Percentiles rank a stretch among this genome's conserved stretches.
Evolutionary conservation across 768 basidiomycete species (phyloP).

Genomic region (Leccinum truebloodii): DNA sequence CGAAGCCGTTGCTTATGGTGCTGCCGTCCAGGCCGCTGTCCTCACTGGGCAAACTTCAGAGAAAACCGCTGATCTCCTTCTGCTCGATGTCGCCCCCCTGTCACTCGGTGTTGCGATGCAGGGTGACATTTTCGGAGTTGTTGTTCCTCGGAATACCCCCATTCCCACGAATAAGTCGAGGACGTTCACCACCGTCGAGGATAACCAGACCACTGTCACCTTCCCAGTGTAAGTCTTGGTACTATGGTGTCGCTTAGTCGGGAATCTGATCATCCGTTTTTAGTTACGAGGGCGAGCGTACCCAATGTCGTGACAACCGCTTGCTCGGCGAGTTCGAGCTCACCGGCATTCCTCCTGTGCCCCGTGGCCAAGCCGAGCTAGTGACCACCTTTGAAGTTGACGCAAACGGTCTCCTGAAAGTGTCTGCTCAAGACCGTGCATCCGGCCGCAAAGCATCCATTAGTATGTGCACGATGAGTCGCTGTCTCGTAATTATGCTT

Average conservation of each 20-base stretch:
- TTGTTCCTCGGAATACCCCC: slow-evolving; percentile 98
- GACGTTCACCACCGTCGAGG: slow-evolving; percentile 99
- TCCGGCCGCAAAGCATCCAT: slow-evolving; percentile 99
- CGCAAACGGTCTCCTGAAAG: slow-evolving; percentile 98
- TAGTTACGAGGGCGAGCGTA: slow-evolving; percentile 98
- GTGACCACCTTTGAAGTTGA: slow-evolving; percentile 99
- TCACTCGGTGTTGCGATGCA: slow-evolving; percentile 99
- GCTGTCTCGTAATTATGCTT: slow-evolving; percentile 1
- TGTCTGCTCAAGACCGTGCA: slow-evolving; percentile 96
- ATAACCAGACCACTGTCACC: slow-evolving; percentile 99
- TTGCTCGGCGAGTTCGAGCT: slow-evolving; percentile 99
- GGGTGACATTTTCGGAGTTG: slow-evolving; percentile 99
- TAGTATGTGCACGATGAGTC: slow-evolving; percentile 52
- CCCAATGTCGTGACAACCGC: slow-evolving; percentile 99
- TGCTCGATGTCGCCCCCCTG: slow-evolving; percentile 97
- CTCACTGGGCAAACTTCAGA: slow-evolving; percentile 98
- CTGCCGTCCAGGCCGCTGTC: slow-evolving; percentile 98
- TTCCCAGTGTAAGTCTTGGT: slow-evolving; percentile 84
- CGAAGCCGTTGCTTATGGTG: slow-evolving; percentile 99
- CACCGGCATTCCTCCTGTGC: slow-evolving; percentile 98
- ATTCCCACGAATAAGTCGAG: slow-evolving; percentile 99
- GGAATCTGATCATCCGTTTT: slow-evolving; percentile 13
- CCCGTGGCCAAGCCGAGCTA: slow-evolving; percentile 98
- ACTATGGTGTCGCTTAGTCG: neutral
- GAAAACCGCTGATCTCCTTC: slow-evolving; percentile 96